Percentiles rank a stretch among this genome's conserved stretches.
Conservation (phyloP, 257 asterid species). For the Solanum peruvianum region DNA sequence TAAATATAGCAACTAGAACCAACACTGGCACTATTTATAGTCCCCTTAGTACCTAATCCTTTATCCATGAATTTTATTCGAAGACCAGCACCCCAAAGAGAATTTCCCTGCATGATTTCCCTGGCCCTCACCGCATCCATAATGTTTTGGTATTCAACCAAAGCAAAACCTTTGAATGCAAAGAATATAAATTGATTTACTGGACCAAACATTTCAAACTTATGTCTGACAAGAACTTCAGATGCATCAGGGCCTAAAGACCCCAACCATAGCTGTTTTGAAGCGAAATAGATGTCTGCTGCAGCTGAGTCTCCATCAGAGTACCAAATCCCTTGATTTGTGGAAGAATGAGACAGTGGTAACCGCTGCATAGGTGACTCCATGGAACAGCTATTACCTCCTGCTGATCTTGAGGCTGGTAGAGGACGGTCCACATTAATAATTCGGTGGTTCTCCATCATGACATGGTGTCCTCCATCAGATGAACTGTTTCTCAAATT, state of each 20-base stretch:
- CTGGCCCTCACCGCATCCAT: slow-evolving; percentile 82
- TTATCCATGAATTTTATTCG: slow-evolving; percentile 62
- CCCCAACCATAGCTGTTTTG: slow-evolving; percentile 74
- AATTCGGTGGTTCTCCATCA: slow-evolving; percentile 45
- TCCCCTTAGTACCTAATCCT: slow-evolving; percentile 65
- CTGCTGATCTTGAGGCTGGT: slow-evolving; percentile 31
- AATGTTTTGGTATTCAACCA: slow-evolving; percentile 59
- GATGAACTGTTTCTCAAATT: slow-evolving; percentile 51
- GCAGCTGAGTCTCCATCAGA: slow-evolving; percentile 78
- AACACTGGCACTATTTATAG: slow-evolving; percentile 48
- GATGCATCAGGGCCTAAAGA: slow-evolving; percentile 74
- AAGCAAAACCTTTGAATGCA: slow-evolving; percentile 58
- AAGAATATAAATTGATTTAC: slow-evolving; percentile 42
- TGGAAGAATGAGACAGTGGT: slow-evolving; percentile 32
- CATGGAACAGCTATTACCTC: slow-evolving; percentile 39
- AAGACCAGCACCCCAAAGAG: slow-evolving; percentile 73
- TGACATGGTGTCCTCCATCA: slow-evolving; percentile 34
- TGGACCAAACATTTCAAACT: slow-evolving; percentile 75
- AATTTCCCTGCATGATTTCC: slow-evolving; percentile 66
- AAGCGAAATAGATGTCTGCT: slow-evolving; percentile 76
- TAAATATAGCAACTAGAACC: slow-evolving; percentile 76
- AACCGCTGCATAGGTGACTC: slow-evolving; percentile 49
- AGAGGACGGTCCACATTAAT: slow-evolving; percentile 23
- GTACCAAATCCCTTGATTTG: slow-evolving; percentile 36
- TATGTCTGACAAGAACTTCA: slow-evolving; percentile 57